These are phyloP conservation scores for Aspergillus japonicus DNA, from an alignment of 2,329 filamentous ascomycete genomes.

Conservation along the genomic window DNA sequence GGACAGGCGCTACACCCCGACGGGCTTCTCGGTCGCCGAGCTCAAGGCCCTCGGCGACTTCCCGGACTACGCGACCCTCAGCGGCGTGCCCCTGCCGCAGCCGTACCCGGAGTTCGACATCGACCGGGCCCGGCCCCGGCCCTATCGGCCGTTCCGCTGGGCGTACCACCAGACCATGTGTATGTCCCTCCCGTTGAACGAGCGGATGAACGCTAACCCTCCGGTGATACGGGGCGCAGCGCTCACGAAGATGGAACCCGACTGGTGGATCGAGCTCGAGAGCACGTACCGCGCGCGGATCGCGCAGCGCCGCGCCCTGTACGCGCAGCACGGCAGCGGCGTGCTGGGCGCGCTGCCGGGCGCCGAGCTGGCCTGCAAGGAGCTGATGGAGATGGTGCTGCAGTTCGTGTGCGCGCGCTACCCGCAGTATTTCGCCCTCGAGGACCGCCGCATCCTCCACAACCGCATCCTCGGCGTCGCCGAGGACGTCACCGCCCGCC, in stretches of 20 bases:
- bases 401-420: slow-evolving; percentile 79
- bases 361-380: slow-evolving; percentile 75
- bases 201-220: no score
- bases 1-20: slow-evolving; percentile 57
- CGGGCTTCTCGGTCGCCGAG: slow-evolving; percentile 68
- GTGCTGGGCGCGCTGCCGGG: slow-evolving; percentile 71
- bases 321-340: slow-evolving; percentile 59
- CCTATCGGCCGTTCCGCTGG: slow-evolving; percentile 81
- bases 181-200: slow-evolving; percentile 52
- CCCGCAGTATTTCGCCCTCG: slow-evolving; percentile 68
- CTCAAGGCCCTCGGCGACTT: slow-evolving; percentile 71
- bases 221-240: slow-evolving; percentile 48
- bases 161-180: slow-evolving; percentile 89
- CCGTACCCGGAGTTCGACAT: slow-evolving; percentile 67
- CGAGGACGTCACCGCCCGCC: slow-evolving; percentile 60
- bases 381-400: slow-evolving; percentile 81
- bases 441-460: slow-evolving; percentile 57
- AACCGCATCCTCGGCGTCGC: slow-evolving; percentile 67
- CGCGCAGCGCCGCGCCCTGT: slow-evolving; percentile 65
- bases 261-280: slow-evolving; percentile 90
- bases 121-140: slow-evolving; percentile 65
- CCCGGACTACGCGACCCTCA: slow-evolving; percentile 73
- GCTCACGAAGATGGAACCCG: slow-evolving; percentile 71
- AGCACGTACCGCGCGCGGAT: slow-evolving; percentile 68
- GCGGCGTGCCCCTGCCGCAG: slow-evolving; percentile 68